Evolutionary conservation across 371 early-diverging fungal species (phyloP).

Genomic region (Syncephalastrum monosporum): DNA sequence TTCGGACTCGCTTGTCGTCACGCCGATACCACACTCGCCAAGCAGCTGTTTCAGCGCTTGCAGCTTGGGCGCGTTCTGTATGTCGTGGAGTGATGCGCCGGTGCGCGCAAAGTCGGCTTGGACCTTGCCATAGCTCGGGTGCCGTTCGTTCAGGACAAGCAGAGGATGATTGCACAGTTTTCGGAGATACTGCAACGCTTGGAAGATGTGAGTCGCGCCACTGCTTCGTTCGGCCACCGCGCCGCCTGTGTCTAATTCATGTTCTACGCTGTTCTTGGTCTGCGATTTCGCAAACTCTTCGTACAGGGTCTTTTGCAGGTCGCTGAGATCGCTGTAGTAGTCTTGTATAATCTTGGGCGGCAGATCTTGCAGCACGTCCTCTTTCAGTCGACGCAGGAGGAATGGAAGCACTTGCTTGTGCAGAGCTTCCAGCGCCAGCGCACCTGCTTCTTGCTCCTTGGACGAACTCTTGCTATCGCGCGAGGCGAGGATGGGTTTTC

Average conservation of each 20-base stretch:
- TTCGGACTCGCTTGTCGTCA: slow-evolving; percentile 49
- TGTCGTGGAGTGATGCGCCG: slow-evolving; percentile 72
- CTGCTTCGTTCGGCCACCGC: slow-evolving; percentile 10
- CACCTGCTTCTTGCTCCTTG: slow-evolving; percentile 83
- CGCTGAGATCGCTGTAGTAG: slow-evolving; percentile 94
- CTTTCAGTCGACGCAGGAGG: slow-evolving; percentile 96
- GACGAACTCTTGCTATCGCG: slow-evolving; percentile 87
- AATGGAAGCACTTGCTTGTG: slow-evolving; percentile 98
- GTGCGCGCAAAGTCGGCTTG: slow-evolving; percentile 58
- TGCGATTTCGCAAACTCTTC: slow-evolving; percentile 81
- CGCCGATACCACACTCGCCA: slow-evolving; percentile 92
- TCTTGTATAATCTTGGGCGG: slow-evolving; percentile 99
- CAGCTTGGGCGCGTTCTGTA: slow-evolving; percentile 92
- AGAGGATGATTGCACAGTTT: slow-evolving; percentile 97
- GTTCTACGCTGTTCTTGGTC: slow-evolving; percentile 52
- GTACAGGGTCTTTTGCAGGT: slow-evolving; percentile 86
- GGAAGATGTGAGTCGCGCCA: slow-evolving; percentile 88
- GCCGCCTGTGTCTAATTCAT: slow-evolving; percentile 35
- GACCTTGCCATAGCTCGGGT: slow-evolving; percentile 79
- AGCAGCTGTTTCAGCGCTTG: slow-evolving; percentile 87
- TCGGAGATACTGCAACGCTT: slow-evolving; percentile 93
- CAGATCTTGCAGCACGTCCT: slow-evolving; percentile 97
- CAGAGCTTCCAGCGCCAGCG: slow-evolving; percentile 87
- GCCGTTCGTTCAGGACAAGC: slow-evolving; percentile 80
- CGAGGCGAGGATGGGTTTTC: slow-evolving; percentile 88